Evolutionary conservation across 2,329 filamentous ascomycete genomes (phyloP).

Genomic region (Hysterium pulicare): DNA sequence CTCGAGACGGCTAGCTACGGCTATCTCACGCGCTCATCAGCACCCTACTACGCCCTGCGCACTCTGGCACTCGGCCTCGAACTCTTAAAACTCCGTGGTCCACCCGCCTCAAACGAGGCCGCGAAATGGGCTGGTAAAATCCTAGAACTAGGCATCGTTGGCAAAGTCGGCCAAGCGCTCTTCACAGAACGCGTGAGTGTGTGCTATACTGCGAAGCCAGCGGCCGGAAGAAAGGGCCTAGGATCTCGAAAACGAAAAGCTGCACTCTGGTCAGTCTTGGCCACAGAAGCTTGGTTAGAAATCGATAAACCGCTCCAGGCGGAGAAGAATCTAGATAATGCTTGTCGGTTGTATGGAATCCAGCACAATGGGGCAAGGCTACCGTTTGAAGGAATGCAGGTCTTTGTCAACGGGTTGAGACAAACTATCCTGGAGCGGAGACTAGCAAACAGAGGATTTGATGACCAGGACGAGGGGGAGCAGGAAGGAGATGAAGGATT

Average conservation of each 20-base stretch:
- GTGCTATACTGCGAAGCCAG: slow-evolving; percentile 74
- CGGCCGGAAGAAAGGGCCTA: slow-evolving; percentile 63
- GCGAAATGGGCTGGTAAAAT: slow-evolving; percentile 79
- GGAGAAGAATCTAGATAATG: slow-evolving; percentile 71
- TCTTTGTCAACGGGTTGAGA: slow-evolving; percentile 66
- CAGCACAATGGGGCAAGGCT: slow-evolving; percentile 17
- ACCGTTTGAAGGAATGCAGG: slow-evolving; percentile 52
- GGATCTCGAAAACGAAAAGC: slow-evolving; percentile 78
- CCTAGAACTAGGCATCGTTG: slow-evolving; percentile 70
- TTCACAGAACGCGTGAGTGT: slow-evolving; percentile 81
- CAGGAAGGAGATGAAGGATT: slow-evolving; percentile 13
- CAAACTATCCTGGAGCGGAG: slow-evolving; percentile 54
- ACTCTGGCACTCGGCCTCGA: slow-evolving; percentile 75
- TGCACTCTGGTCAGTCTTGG: slow-evolving; percentile 81
- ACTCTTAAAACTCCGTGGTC: slow-evolving; percentile 75
- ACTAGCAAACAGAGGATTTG: slow-evolving; percentile 35
- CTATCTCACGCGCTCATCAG: slow-evolving; percentile 67
- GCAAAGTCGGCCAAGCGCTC: slow-evolving; percentile 73
- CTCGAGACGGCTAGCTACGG: slow-evolving; percentile 90
- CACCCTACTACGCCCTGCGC: slow-evolving; percentile 76
- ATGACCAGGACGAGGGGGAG: slow-evolving; percentile 37
- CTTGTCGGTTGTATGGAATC: slow-evolving; percentile 51
- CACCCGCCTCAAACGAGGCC: slow-evolving; percentile 78
- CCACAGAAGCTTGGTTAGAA: slow-evolving; percentile 78
- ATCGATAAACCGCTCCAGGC: slow-evolving; percentile 75